Base-by-base conservation (phyloP, 1,139 yeast genomes). In the Schizosaccharomyces versatilis region DNA sequence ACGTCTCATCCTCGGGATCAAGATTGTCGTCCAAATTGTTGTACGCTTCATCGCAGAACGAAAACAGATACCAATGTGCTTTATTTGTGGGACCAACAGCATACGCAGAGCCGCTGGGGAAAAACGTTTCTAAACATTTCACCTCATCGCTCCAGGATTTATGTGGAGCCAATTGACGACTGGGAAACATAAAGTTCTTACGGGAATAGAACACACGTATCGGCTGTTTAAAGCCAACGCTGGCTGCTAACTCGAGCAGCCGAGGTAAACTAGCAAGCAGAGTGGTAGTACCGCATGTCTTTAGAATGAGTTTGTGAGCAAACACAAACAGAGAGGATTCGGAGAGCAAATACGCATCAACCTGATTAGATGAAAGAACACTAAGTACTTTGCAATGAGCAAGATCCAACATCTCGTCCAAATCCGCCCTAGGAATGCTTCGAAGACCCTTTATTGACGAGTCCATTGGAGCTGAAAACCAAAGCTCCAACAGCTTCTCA, bases 201-300 rank as follows among this genome's bases (percentile, higher is more conserved):
- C 96, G 78, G 1, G 96, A 86, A 69, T 90, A 90, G 63, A 88
- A 86, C 10, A 85, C 79, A 61, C 83, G 77, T 69, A 75, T 75
- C 49, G 85, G 80, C 54, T 64, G 65, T 17, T 48, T 56, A 55
- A 63, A 68, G 1, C 69, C 68, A n/a, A 63, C 64, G 6, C 67
- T 61, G 38, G 67, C 64, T 10, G 81, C 76, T 36, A 77, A 67
- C 51, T 75, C 74, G 60, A 82, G 76, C 57, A 88, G 69, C 56
- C 76, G 74, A 38, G 77, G 79, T 47, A 90, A 69, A 62, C 96
- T 90, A 39, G 80, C 77, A 59, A 90, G 73, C 1, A 95, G 81
- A 1, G 96, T 85, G 1, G 97, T 90, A 12, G 96, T 88, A 9
- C 98, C 98, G 67, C 98, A 90, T 12, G 98, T 90, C 68, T 90